Base-by-base conservation (phyloP, 2,329 filamentous ascomycete species). In the Neoarthrinium moseri region DNA sequence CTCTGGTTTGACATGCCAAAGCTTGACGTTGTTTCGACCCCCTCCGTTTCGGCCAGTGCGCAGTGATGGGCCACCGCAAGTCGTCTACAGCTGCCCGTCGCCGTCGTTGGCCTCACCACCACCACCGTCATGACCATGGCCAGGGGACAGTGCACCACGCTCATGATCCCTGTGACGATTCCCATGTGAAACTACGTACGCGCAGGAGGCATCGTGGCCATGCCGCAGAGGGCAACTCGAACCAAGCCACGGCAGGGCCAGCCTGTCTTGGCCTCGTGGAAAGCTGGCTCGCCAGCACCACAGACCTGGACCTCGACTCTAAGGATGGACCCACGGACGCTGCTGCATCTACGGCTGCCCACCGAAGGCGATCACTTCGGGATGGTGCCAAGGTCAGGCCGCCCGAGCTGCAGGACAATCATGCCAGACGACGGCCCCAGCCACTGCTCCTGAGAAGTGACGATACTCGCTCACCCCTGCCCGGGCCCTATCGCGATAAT, bases 231-330 rank as follows among this genome's bases (percentile, higher is more conserved):
- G 51, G 43, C 47, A 55, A 53, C 34, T 49, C 51, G 43, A 57
- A 52, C 51, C 52, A 48, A 49, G 33, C 43, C 22, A 47, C 49
- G 38, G 50, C 54, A 27, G 42, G 48, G 23, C 53, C 50, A 32
- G 32, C 43, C 29, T 47, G 55, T 46, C 48, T 55, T 50, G 50
- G 49, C 37, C 42, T 54, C 42, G 58, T 63, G 39, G 49, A 60
- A 49, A 56, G 47, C 40, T 63, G 61, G 61, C 50, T 63, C 46
- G 54, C 22, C 49, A 52, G 15, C 5, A 33, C 26, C 23, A 21
- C 13, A 6, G 23, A 7, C 15, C 30, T 12, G 13, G 8, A 12
- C 15, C 23, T 27, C n/a, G 24, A 40, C 21, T 15, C 15, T 27
- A 26, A 23, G 21, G 37, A n/a, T 18, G 15, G 6, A 7, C 15